phyloP scores from a whole-genome alignment of 805 yeast species.

The Wickerhamiella sorbophila region DNA sequence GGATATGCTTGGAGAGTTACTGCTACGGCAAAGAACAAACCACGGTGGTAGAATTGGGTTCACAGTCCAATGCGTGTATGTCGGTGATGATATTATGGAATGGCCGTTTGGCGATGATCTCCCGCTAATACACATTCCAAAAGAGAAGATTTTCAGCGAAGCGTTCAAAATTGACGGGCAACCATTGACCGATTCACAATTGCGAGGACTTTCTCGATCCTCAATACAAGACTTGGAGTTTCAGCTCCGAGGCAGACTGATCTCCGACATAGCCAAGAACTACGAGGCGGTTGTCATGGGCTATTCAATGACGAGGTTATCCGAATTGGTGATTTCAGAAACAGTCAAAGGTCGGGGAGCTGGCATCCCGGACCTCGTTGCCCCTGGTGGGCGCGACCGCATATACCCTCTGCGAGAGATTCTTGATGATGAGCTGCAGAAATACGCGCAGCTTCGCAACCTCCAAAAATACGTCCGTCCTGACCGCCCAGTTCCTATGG shows the following conservation, averaged over 20 bases:
- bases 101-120: slow-evolving; percentile 14
- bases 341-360: slow-evolving; percentile 83
- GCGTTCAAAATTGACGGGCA: slow-evolving; percentile 9
- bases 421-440: slow-evolving; percentile 48
- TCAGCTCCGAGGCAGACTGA: slow-evolving; percentile 34
- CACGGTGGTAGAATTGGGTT: slow-evolving; percentile 62
- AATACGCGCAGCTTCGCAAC: slow-evolving; percentile 34
- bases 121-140: slow-evolving; percentile 21
- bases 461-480: slow-evolving; percentile 26
- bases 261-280: slow-evolving; percentile 34
- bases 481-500: slow-evolving; percentile 23
- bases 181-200: slow-evolving; percentile 14
- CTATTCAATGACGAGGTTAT: slow-evolving; percentile 69
- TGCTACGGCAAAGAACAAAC: slow-evolving; percentile 45
- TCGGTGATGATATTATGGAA: slow-evolving; percentile 23
- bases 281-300: slow-evolving; percentile 56
- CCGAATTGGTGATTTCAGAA: slow-evolving; percentile 62
- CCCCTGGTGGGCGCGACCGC: slow-evolving; percentile 4
- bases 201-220: slow-evolving; percentile 34
- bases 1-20: slow-evolving; percentile 47
- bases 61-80: slow-evolving; percentile 36
- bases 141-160: slow-evolving; percentile 5
- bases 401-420: slow-evolving; percentile 67
- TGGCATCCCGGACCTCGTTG: slow-evolving; percentile 33
- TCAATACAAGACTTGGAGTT: slow-evolving; percentile 48